A percentile compares a stretch with the other conserved stretches of the same genome.
Conservation (phyloP, 768 basidiomycete species). For the Clavaria fumosa region DNA sequence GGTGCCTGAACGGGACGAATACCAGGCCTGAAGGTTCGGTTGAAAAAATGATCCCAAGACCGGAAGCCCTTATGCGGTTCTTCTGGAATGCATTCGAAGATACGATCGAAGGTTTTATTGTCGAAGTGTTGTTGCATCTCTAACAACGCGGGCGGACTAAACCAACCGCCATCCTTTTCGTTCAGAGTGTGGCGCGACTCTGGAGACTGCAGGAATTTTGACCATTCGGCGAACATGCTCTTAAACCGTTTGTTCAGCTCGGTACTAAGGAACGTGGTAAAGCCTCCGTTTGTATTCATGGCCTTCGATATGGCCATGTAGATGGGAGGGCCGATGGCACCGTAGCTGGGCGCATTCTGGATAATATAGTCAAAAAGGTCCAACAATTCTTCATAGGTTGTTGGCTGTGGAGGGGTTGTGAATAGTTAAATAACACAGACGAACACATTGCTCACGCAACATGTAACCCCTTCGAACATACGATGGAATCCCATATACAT, state of each 20-base stretch:
- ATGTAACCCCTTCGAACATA: slow-evolving; percentile 17
- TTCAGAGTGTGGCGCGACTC: slow-evolving; percentile 29
- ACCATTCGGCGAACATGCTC: slow-evolving; percentile 36
- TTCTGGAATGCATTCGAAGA: no score
- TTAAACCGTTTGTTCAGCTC: slow-evolving; percentile 32
- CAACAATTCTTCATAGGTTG: slow-evolving; percentile 30
- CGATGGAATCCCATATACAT: slow-evolving; percentile 20
- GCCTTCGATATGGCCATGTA: slow-evolving; percentile 27
- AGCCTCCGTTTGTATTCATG: slow-evolving; percentile 22
- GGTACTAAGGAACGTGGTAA: slow-evolving; percentile 23
- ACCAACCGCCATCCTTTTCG: slow-evolving; percentile 28
- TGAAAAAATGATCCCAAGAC: slow-evolving; percentile 45
- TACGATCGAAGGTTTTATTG: slow-evolving; percentile 27
- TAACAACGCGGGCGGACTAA: slow-evolving; percentile 14
- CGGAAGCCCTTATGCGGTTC: slow-evolving; percentile 29
- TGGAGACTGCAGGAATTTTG: slow-evolving; percentile 27
- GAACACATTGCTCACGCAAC: slow-evolving; percentile 6
- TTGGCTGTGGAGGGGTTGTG: background rate
- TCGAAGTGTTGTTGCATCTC: slow-evolving; percentile 18
- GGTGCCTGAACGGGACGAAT: slow-evolving; percentile 25
- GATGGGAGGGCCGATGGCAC: slow-evolving; percentile 30
- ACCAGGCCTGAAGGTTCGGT: slow-evolving; percentile 22
- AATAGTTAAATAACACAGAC: background rate
- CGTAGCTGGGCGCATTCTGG: slow-evolving; percentile 25
- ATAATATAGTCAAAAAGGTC: slow-evolving; percentile 27